A percentile compares a stretch with the other conserved stretches of the same genome.
These are phyloP conservation scores for Mimosa pudica DNA, from an alignment of 306 rosid genomes.

Conservation along the genomic window DNA sequence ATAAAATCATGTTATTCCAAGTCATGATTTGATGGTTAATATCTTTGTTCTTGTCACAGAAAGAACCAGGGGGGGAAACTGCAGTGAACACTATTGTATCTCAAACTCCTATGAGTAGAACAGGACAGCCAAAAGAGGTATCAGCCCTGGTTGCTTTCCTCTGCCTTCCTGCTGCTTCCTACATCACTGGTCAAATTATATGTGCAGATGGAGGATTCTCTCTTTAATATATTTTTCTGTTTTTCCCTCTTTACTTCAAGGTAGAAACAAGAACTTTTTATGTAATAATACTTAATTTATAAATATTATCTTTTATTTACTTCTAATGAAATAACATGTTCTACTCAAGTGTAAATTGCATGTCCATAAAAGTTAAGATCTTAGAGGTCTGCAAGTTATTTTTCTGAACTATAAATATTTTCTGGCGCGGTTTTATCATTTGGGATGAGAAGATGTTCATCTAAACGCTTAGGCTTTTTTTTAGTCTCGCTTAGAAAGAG, in stretches of 20 bases:
- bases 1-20: neutral
- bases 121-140: neutral
- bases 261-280: neutral
- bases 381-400: neutral
- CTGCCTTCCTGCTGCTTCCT: constrained; percentile 10
- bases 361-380: neutral
- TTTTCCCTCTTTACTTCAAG: neutral
- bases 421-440: neutral
- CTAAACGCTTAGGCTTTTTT: too few relatives aligned
- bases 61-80: neutral
- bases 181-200: neutral
- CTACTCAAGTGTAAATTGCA: neutral
- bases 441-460: neutral
- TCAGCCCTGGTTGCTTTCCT: neutral
- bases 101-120: neutral
- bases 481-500: too few relatives aligned
- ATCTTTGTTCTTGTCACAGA: neutral
- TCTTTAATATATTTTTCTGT: neutral
- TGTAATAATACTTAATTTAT: too few relatives aligned
- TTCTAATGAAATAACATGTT: too few relatives aligned
- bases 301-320: too few relatives aligned
- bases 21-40: neutral
- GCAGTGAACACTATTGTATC: neutral
- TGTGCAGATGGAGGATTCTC: neutral
- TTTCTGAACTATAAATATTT: neutral